Evolutionary conservation across 495 filamentous ascomycete species (phyloP), one percentile per base, ranked within the genome.

Genomic region (Chlorociboria aeruginascens): DNA sequence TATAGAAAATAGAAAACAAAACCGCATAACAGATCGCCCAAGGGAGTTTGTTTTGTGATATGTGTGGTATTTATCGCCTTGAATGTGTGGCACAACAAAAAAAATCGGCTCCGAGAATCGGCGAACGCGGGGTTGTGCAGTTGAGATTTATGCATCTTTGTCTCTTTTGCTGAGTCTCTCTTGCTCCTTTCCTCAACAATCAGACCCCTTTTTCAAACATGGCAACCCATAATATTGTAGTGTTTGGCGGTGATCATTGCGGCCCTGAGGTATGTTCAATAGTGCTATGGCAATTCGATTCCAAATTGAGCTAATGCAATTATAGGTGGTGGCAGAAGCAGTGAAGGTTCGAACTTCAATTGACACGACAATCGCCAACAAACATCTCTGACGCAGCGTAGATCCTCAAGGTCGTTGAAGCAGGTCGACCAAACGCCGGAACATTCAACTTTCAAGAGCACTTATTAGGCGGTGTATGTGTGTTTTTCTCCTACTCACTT

Each of bases 381-480:
- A 7, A 7, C 40, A 7, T 16, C 28, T 31, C 28, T 31, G 13
- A 44, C 13, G 17, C 3, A 56, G 8, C 25, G 7, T 57, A 89
- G 84, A 66, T 85, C 53, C 77, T 98, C 60, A 80, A 80, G 47
- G 75, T 81, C 8, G 66, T 98, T 49, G 82, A 93, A 65, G 74
- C 78, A 51, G 63, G 66, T 50, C 78, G 77, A 53, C 69, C 80
- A 51, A 74, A 78, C 56, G 70, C 84, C 38, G 69, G 67, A 58
- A 75, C 79, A 54, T 95, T 98, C 70, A 84, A 97, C 63, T 82
- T 96, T 55, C 78, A 96, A 65, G 80, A 95, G 44, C 90, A 96
- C 57, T 75, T 95, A 47, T 71, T 98, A 37, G 92, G 92, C 52
- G 92, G 92, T 59, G 92, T 96, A 78, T 66, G 86, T 79, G 53